These are phyloP conservation scores for Usnea hakonensis DNA, from an alignment of 495 filamentous ascomycete genomes.

Conservation along the genomic window DNA sequence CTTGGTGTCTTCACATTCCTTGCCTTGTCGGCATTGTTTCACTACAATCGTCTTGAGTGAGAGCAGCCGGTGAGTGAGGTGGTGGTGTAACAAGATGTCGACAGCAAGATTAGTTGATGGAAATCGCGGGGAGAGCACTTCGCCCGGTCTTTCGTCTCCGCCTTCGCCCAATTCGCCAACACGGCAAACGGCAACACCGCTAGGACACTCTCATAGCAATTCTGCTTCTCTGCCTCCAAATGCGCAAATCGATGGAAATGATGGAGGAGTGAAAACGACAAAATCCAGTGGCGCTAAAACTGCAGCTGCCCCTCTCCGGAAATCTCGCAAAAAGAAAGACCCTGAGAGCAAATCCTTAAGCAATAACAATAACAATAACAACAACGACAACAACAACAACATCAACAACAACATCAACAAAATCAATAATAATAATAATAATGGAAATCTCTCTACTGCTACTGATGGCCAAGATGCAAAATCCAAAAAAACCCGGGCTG, in stretches of 20 bases:
- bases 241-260: slow-evolving; percentile 10
- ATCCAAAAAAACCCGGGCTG: slow-evolving; percentile 24
- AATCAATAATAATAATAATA: slow-evolving; percentile 12
- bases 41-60: neutral
- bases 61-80: neutral
- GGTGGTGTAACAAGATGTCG: slow-evolving; percentile 13
- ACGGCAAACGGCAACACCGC: slow-evolving; percentile 16
- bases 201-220: slow-evolving; percentile 1
- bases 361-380: slow-evolving; percentile 8
- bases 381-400: slow-evolving; percentile 9
- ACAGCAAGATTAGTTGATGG: slow-evolving; percentile 12
- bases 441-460: slow-evolving; percentile 11
- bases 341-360: slow-evolving; percentile 11
- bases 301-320: slow-evolving; percentile 16
- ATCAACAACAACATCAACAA: slow-evolving; percentile 7
- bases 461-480: slow-evolving; percentile 21
- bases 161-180: slow-evolving; percentile 23
- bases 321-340: slow-evolving; percentile 26
- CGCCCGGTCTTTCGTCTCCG: slow-evolving; percentile 26
- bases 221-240: slow-evolving; percentile 11
- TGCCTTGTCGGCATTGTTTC: neutral
- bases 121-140: slow-evolving; percentile 23
- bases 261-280: slow-evolving; percentile 17
- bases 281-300: slow-evolving; percentile 16
- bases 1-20: neutral